Base-by-base conservation (phyloP, 805 yeast genomes). In the Kuraishia borneana region DNA sequence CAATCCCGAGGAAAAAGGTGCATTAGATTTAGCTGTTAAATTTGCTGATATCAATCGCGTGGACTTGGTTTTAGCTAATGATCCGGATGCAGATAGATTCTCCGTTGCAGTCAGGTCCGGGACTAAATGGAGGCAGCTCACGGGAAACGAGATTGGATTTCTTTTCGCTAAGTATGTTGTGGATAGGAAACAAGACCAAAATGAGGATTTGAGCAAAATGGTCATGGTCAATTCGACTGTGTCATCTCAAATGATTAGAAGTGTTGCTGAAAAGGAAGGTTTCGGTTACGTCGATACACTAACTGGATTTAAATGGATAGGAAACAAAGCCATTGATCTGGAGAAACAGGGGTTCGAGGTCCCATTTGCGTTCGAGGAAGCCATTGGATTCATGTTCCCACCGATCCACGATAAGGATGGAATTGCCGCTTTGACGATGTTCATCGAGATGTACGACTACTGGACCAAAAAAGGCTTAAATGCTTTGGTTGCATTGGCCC, bases 281-380 rank as follows among this genome's bases (percentile, higher is more conserved):
- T 78, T 80, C 49, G 61, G 70, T 31, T 82, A 68, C 54, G 67
- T 61, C 28, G 96, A 92, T 41, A 89, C 97, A 0, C 64, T 89
- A 37, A 89, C 97, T 1, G 98, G 98, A 1, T 89, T 89, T 63
- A 89, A 89, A 58, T 89, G 98, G 98, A 79, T 89, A 25, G 98
- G 97, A 3, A 89, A 89, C 50, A 71, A 74, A 42, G 92, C 95
- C 2, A 73, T 80, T 23, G 82, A 77, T 6, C 60, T 83, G 32
- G 85, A 81, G 42, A 40, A 49, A 0, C 51, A 69, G 30, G 95
- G 94, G 0, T 73, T 49, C 46, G 41, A 35, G 3, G 95, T 88
- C 2, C 94, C 95, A 0, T 87, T 89, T 60, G 96, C 83, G 0
- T 89, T 70, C 51, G 98, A 89, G 55, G 98, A 89, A 51, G 97